Base-by-base conservation (phyloP, 177 flowering plant genomes). In the Tripterygium wilfordii region DNA sequence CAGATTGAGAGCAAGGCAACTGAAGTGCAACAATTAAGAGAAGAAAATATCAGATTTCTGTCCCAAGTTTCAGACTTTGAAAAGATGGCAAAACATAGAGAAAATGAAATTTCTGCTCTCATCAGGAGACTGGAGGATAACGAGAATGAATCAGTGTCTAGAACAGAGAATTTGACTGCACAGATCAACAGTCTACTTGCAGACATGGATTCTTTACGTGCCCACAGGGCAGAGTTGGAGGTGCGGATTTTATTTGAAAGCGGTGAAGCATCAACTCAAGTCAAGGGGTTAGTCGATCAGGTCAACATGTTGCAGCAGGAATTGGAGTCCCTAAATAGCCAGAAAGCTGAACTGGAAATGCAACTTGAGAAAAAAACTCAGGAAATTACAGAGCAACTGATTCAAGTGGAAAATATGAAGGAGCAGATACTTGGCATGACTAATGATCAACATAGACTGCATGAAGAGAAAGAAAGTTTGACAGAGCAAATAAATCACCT, bases 211-310 rank as follows among this genome's bases (percentile, higher is more conserved):
- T 53, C 49, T 28, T 39, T 63, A 31, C 51, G 44, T 8, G n/a
- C 52, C 21, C 64, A 70, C 18, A 71, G 71, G 36, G 41, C 32
- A 12, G 66, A 72, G 36, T 14, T 75, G 54, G 79, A 75, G 51
- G 63, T 64, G 42, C 62, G 51, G 27, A 38, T 71, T 5, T 57
- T 49, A 12, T 41, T 20, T 14, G 65, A 53, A 52, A 29, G 40
- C 37, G 63, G 48, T 36, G 79, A 76, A 55, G 60, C 73, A 31
- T 54, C 68, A 1, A 25, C 19, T 32, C 68, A 58, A 29, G 48
- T 63, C 27, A 60, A 59, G 25, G 60, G 48, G 37, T 50, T 67
- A 23, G 37, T 41, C 41, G 62, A 65, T 26, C 71, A 64, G 54
- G 47, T 60, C 9, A 53, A 42, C 52, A 45, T 14, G 26, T 44